Evolutionary conservation across 176 grass and related monocot genomes (phyloP), one percentile per base, ranked within the genome.

Genomic region (Typha latifolia): DNA sequence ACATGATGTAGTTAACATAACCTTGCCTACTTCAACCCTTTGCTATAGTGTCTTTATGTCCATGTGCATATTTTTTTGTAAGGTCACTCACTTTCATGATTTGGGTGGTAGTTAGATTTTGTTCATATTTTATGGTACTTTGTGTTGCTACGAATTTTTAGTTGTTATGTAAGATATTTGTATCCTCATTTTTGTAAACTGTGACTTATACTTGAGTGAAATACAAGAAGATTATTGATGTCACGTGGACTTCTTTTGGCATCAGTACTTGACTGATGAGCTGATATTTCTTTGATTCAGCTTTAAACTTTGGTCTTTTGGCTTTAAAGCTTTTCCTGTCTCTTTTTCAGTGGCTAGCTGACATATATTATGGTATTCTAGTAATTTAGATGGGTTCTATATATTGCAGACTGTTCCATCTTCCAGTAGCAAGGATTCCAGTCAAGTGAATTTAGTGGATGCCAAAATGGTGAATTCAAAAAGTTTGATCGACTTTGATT

Each of bases 401-500:
- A 47, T 72, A 19, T 74, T 72, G 74, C 76, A 79, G 80, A 81
- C 15, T 14, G 14, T 61, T 49, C 22, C 47, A 27, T 49, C 67
- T 69, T 62, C 69, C 20, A 76, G 66, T 61, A 61, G 47, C 47
- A 75, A 68, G 19, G 71, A 71, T 72, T 64, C 56, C 62, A 84
- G 68, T 59, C 12, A 63, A 52, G 77, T 47, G 61, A 81, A 50
- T 56, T 64, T 52, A 62, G 47, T 52, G 20, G 69, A 89, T 67
- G 51, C 37, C 49, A 84, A 81, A 8, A 19, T 20, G 26, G 48
- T 75, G 23, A 32, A 72, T 59, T 72, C 81, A 16, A 72, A 79
- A 77, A 88, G 73, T 73, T 72, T 88, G 51, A 88, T 88, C 18
- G 85, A 88, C 23, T 88, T 88, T 49, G 78, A 84, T 66, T 73